Percentiles rank a stretch among this genome's conserved stretches.
Evolutionary conservation across 1,284 basidiomycete species (phyloP).

Genomic region (Tilletiaria anomala): DNA sequence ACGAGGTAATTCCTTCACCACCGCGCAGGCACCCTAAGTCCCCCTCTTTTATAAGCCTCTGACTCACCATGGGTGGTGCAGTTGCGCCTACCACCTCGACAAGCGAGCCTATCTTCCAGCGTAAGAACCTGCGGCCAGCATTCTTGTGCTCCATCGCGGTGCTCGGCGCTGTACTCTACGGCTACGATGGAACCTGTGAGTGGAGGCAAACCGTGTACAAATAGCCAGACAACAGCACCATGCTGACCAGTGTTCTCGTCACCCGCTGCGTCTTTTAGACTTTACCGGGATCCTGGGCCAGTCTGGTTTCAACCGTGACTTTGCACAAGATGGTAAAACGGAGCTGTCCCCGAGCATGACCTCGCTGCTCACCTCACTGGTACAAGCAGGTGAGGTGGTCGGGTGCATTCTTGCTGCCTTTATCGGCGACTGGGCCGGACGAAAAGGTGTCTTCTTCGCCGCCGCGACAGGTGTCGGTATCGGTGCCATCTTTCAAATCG

Average conservation of each 20-base stretch:
- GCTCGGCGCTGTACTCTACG: constrained; percentile 39
- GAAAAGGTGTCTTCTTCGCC: constrained; percentile 40
- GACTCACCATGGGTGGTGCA: no score
- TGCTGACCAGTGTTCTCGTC: no score
- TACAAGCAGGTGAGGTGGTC: constrained; percentile 43
- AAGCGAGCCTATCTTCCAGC: no score
- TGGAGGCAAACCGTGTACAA: no score
- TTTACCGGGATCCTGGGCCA: constrained; percentile 41
- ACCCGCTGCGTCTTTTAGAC: no score
- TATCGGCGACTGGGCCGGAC: constrained; percentile 41
- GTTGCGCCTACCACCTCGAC: no score
- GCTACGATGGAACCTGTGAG: constrained; percentile 27
- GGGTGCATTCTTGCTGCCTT: constrained; percentile 41
- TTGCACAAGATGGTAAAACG: constrained; percentile 22
- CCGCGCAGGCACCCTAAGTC: no score
- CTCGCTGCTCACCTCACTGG: constrained; percentile 39
- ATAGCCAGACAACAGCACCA: no score
- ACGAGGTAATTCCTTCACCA: no score
- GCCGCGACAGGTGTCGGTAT: constrained; percentile 38
- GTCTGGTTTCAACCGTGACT: constrained; percentile 21
- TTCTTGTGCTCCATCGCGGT: constrained; percentile 36
- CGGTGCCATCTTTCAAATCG: constrained; percentile 41
- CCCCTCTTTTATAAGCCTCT: no score
- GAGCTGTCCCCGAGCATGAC: constrained; percentile 23
- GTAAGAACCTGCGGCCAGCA: no score